Conservation (phyloP, 148 eudicot genomes). For the Spergularia bocconei region DNA sequence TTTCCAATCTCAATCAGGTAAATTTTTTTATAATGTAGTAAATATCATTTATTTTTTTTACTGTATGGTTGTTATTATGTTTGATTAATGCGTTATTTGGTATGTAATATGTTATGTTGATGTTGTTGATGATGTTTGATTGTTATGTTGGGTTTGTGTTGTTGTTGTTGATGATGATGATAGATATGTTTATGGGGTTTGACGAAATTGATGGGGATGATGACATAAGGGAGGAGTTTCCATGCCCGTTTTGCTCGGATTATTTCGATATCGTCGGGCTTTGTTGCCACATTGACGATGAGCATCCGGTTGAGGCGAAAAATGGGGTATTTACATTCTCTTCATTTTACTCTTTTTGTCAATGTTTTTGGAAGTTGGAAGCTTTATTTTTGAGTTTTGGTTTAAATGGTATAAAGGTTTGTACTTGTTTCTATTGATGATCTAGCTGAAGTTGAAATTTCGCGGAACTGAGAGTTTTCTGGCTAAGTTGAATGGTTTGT, state of each 20-base stretch:
- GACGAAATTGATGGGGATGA: constrained; percentile 87
- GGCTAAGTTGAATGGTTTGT: background rate
- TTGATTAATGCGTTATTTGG: background rate
- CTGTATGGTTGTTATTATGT: background rate
- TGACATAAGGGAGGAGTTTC: constrained; percentile 85
- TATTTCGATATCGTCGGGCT: constrained; percentile 84
- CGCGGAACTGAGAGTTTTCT: background rate
- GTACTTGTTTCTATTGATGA: background rate
- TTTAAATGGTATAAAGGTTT: background rate
- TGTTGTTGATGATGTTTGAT: constrained; percentile 9
- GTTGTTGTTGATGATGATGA: constrained; percentile 19
- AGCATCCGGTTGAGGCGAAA: constrained; percentile 79
- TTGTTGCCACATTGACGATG: constrained; percentile 92
- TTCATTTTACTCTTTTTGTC: background rate
- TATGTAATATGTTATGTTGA: background rate
- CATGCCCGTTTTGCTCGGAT: constrained; percentile 83
- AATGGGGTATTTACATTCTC: constrained; percentile 62
- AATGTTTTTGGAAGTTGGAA: background rate
- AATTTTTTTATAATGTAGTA: background rate
- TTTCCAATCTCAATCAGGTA: constrained; percentile 80
- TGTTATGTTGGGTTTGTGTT: background rate
- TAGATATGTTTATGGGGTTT: constrained; percentile 81
- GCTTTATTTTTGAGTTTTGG: background rate
- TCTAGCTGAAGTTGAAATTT: background rate
- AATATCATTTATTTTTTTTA: background rate